Conservation (phyloP, 257 asterid genomes). For the Rubia yunnanensis region DNA sequence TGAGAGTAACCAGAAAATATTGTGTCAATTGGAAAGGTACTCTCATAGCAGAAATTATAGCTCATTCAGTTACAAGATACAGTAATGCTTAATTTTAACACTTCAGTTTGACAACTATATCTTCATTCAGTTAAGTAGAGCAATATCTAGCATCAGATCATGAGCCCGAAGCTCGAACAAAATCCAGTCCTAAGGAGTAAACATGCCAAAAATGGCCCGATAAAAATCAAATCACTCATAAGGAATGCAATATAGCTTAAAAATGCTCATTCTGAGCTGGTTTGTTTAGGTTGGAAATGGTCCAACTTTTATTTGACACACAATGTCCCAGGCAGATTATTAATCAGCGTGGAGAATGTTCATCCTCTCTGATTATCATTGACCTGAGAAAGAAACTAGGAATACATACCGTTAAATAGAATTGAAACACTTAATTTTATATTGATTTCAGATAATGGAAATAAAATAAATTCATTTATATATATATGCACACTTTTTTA, state of each 20-base stretch:
- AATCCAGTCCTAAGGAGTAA: background rate
- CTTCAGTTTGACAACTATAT: background rate
- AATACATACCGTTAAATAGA: background rate
- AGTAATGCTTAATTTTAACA: background rate
- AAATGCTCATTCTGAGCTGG: background rate
- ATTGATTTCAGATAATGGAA: background rate
- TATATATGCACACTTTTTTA: background rate
- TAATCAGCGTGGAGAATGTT: background rate
- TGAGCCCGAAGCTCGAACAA: too few species aligned
- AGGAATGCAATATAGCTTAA: background rate
- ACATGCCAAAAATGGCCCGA: background rate
- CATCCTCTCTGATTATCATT: background rate
- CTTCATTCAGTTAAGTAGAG: too few species aligned
- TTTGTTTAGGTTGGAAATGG: background rate
- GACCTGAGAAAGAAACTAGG: background rate
- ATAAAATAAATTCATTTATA: background rate
- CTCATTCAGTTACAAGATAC: background rate
- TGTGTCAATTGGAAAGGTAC: background rate
- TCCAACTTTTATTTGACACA: background rate
- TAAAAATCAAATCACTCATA: background rate
- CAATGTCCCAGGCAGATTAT: background rate
- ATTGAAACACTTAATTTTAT: background rate
- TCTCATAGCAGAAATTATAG: background rate
- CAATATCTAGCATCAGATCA: background rate
- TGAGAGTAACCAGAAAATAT: background rate